A percentile compares a stretch with the other conserved stretches of the same genome.
Conservation (phyloP, 2,329 filamentous ascomycete species). For the Cladosporium sp. region DNA sequence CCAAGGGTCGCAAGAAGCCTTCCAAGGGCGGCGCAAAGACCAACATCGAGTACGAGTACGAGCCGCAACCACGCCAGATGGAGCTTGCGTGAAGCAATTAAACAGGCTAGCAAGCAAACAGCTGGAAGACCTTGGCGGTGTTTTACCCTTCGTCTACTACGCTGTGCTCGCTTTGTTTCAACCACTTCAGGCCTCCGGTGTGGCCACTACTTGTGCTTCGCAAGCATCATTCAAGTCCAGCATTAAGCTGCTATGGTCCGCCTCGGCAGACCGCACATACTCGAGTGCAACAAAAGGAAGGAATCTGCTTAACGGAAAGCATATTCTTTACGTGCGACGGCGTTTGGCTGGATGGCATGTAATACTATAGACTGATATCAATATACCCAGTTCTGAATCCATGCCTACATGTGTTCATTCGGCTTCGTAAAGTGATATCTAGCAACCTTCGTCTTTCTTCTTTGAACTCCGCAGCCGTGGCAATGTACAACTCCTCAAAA, state of each 20-base stretch:
- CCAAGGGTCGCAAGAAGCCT: slow-evolving; percentile 61
- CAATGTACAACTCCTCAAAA: neutral
- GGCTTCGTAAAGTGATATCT: neutral
- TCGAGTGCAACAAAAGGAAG: neutral
- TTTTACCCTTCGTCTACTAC: neutral
- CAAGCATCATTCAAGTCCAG: neutral
- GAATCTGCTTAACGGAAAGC: neutral
- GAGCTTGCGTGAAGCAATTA: slow-evolving; percentile 28
- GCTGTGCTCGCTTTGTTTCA: neutral
- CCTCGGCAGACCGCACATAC: neutral
- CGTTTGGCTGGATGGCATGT: slow-evolving; percentile 6
- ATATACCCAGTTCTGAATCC: slow-evolving; percentile 2
- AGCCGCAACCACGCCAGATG: slow-evolving; percentile 54
- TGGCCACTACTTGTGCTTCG: neutral
- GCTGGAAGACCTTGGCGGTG: neutral
- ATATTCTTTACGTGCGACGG: neutral
- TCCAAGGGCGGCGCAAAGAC: slow-evolving; percentile 56
- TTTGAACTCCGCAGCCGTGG: neutral
- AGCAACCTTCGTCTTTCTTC: too few relatives aligned
- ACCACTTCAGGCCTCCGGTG: neutral
- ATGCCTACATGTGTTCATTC: neutral
- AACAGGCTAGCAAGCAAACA: neutral
- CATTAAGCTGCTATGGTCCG: neutral
- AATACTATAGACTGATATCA: slow-evolving; percentile 10
- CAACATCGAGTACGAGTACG: slow-evolving; percentile 78